A percentile compares a stretch with the other conserved stretches of the same genome.
Conservation (phyloP, 371 early-diverging fungal genomes). For the Chytridium lagenaria region DNA sequence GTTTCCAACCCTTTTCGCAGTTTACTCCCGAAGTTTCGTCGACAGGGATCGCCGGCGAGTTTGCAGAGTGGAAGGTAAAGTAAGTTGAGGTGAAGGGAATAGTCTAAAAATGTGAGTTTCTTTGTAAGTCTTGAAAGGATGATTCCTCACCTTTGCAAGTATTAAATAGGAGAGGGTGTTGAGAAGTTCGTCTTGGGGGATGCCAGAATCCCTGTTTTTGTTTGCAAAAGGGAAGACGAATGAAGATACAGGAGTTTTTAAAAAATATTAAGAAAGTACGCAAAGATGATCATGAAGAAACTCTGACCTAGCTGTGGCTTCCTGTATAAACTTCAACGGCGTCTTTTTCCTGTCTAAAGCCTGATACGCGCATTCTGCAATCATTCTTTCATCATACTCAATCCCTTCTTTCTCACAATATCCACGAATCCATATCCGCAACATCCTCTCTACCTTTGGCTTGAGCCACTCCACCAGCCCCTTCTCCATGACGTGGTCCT, state of each 20-base stretch:
- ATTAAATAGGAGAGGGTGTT: conserved; percentile 10
- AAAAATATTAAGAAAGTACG: no score
- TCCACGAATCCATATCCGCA: conserved; percentile 11
- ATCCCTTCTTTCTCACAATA: not conserved
- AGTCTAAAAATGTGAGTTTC: not conserved
- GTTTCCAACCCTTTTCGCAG: conserved; percentile 19
- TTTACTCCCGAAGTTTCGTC: conserved; percentile 25
- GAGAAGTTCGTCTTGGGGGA: not conserved
- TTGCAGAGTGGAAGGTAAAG: conserved; percentile 5
- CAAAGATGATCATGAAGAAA: no score
- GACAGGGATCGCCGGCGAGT: conserved; percentile 1
- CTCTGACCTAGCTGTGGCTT: not conserved
- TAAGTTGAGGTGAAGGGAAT: conserved; percentile 22
- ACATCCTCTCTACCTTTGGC: not conserved
- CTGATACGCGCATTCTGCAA: conserved; percentile 14
- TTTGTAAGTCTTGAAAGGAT: not conserved
- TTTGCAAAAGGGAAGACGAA: not conserved
- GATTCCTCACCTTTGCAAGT: conserved; percentile 4
- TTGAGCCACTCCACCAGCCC: conserved; percentile 19
- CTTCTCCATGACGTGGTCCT: conserved; percentile 18
- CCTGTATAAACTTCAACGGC: conserved; percentile 15
- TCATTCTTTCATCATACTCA: not conserved
- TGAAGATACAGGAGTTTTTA: no score
- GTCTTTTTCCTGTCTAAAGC: conserved; percentile 5
- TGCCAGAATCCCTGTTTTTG: conserved; percentile 10